Evolutionary conservation across 2,329 filamentous ascomycete genomes (phyloP), one percentile per base, ranked within the genome.

Genomic region (Trichoderma koningiopsis): DNA sequence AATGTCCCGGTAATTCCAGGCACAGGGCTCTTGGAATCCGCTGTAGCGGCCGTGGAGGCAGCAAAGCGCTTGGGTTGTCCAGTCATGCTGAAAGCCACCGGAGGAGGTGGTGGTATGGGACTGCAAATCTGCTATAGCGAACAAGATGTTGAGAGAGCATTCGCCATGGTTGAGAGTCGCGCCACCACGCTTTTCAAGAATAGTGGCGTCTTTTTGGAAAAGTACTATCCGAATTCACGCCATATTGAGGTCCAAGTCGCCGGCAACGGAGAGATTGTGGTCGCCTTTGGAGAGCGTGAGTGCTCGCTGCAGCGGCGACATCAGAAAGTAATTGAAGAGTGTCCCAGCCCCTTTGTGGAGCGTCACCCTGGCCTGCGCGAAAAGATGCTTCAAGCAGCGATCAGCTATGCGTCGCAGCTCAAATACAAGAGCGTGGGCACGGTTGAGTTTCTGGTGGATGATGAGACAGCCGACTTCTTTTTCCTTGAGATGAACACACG

Each of bases 201-300:
- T 2, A 75, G 76, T 0, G 79, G 79, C 5, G 77, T 80, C 3
- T 81, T 85, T 29, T 68, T 85, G 0, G 83, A 84, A 69, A 77
- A 80, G 5, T 83, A 80, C 24, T 75, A 27, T 57, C n/a, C 24
- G n/a, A 73, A 73, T 5, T 79, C 79, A 8, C 78, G 81, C 11
- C 84, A 87, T 62, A 77, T 87, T 31, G 84, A 87, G 70, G 80
- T 86, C 0, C 85, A 87, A 69, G 79, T 87, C 3, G 58, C 86
- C 2, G 84, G 84, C 3, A 81, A 86, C 71, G 79, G 82, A 3
- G 66, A 73, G 2, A 84, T 83, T 0, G 74, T 76, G 4, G 81
- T 83, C 0, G 72, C 82, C 16, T 76, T 79, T 16, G 73, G 81
- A 0, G 84, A 86, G 61, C 76, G 85, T 10, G 85, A 86, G 47